Evolutionary conservation across 345 rosid genomes (phyloP), one percentile per base, ranked within the genome.

Genomic region (Lagerstroemia speciosa): DNA sequence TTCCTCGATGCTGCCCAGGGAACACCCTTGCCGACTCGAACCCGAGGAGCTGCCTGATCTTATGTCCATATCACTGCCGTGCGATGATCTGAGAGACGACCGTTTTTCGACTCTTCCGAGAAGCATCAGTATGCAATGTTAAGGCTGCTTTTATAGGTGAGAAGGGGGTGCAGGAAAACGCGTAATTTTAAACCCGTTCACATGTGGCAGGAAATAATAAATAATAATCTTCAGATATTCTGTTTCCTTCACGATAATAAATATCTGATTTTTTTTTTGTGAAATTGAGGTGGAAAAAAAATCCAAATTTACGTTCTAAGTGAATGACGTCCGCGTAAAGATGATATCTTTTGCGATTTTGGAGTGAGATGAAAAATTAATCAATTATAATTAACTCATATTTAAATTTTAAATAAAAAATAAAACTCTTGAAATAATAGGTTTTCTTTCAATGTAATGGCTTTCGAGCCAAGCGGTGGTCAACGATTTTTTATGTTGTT

Each of bases 1-100:
- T 24, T 93, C 93, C 0, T 83, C 92, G 77, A 15, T 53, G 53
- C 63, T 64, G 62, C 74, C 74, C 36, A 52, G 31, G 17, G 64
- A 71, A 34, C 65, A 57, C 37, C 29, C 55, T 32, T 20, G 53
- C 11, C 29, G 33, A 58, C 30, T 26, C 34, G 71, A 55, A 36
- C 64, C 41, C n/a, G 71, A 69, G 38, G 58, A 0, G 9, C 27
- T 40, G 1, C 16, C 2, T 58, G 66, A 64, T 20, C 66, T 40
- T 7, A 8, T 64, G 15, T 20, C 27, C 37, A 31, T 62, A 16
- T 33, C 26, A 15, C 10, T 30, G 9, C 14, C 46, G 15, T 41
- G 36, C 32, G 34, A 31, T 27, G 34, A 27, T 27, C 53, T 2
- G 53, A 15, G 53, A 53, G 29, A 53, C 11, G 12, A 22, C n/a